Evolutionary conservation across 106 monocot species (phyloP).

Genomic region (Dioscorea zingiberensis): DNA sequence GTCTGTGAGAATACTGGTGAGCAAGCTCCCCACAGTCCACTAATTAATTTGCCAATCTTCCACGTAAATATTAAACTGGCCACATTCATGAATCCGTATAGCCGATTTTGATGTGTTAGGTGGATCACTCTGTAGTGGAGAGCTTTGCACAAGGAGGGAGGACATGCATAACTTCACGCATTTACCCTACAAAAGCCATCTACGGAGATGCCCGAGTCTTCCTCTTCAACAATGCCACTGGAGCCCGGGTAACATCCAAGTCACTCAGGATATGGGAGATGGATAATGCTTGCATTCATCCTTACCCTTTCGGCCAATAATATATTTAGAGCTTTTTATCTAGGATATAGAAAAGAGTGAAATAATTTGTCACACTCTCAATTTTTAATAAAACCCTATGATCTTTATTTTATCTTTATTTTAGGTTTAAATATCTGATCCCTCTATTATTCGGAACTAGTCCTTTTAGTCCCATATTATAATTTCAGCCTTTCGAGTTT

Average conservation of each 20-base stretch:
- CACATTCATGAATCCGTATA: no score
- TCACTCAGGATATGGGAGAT: conserved; percentile 56
- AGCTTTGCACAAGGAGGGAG: conserved; percentile 75
- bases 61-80: no score
- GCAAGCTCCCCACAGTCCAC: not conserved
- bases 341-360: no score
- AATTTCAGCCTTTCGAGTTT: no score
- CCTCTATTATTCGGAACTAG: no score
- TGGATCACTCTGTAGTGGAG: conserved; percentile 85
- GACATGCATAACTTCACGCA: conserved; percentile 53
- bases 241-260: conserved; percentile 24
- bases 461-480: no score
- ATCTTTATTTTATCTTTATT: no score
- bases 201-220: conserved; percentile 34
- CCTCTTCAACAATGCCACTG: conserved; percentile 84
- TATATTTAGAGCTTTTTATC: no score
- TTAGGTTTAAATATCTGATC: no score
- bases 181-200: conserved; percentile 69
- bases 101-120: conserved; percentile 15
- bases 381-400: no score
- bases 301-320: not conserved
- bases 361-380: no score
- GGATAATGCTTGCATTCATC: conserved; percentile 32
- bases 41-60: no score
- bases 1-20: conserved; percentile 60